phyloP scores from a whole-genome alignment of 331 rosid species.

The Quercus phellos region DNA sequence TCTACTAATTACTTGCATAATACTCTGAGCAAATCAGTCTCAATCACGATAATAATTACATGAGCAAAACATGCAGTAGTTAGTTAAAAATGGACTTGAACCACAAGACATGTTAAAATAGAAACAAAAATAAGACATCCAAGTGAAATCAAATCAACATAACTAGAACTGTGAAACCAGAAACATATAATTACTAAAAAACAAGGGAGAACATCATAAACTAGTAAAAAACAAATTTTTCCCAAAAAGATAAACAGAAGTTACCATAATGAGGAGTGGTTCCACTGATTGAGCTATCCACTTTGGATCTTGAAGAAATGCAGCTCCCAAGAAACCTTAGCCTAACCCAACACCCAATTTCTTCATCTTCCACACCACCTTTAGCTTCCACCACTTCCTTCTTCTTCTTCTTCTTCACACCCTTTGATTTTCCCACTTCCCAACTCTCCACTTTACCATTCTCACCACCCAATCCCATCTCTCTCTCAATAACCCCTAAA shows the following conservation, averaged over 20 bases:
- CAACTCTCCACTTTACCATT: conserved; percentile 74
- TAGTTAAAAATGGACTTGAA: conserved; percentile 10
- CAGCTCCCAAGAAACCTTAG: conserved; percentile 79
- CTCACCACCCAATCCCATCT: conserved; percentile 73
- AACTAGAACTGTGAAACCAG: neutral
- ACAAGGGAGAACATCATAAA: conserved; percentile 14
- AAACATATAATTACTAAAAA: neutral
- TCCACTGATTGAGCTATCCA: conserved; percentile 85
- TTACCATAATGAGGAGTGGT: conserved; percentile 82
- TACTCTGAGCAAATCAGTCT: neutral
- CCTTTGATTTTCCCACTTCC: conserved; percentile 67
- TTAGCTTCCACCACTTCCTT: conserved; percentile 31
- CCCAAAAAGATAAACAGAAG: conserved; percentile 12
- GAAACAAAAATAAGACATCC: conserved; percentile 11
- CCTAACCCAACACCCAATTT: conserved; percentile 81
- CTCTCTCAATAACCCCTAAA: conserved; percentile 34
- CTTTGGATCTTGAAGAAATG: conserved; percentile 99
- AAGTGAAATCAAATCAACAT: conserved; percentile 13
- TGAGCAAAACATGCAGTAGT: conserved; percentile 2
- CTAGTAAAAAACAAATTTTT: conserved; percentile 7
- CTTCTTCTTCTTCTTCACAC: conserved; percentile 55
- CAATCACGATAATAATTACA: neutral
- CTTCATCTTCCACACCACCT: conserved; percentile 33
- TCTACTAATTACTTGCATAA: neutral
- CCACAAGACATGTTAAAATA: neutral